Conservation (phyloP, 192 early-diverging fungal species). For the Backusella macrospora region DNA sequence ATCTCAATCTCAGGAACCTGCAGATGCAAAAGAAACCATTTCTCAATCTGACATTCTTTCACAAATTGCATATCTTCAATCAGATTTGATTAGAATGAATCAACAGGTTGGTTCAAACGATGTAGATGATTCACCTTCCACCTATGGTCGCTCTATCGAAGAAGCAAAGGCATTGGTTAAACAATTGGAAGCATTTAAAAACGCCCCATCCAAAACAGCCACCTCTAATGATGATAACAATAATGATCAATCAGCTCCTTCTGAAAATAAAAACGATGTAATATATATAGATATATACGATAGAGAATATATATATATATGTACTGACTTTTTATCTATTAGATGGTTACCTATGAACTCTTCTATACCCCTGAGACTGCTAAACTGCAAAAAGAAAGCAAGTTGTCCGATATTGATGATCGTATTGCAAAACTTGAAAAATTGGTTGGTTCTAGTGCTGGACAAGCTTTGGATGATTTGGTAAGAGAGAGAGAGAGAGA, state of each 20-base stretch:
- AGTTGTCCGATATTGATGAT: constrained; percentile 65
- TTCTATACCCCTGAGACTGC: constrained; percentile 70
- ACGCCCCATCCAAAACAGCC: constrained; percentile 21
- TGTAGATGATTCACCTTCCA: constrained; percentile 27
- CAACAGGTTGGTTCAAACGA: constrained; percentile 43
- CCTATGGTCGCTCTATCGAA: constrained; percentile 43
- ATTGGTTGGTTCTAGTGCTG: constrained; percentile 65
- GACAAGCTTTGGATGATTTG: constrained; percentile 57
- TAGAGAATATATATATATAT: neutral
- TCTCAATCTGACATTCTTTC: constrained; percentile 51
- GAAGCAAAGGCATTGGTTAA: constrained; percentile 53
- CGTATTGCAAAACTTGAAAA: constrained; percentile 71
- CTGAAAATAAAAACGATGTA: constrained; percentile 7
- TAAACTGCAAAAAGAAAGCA: constrained; percentile 53
- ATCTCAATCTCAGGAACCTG: constrained; percentile 12
- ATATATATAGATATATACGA: neutral
- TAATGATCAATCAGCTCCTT: neutral
- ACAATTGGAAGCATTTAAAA: constrained; percentile 57
- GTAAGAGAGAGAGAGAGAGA: constrained; percentile 23
- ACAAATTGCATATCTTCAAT: constrained; percentile 54
- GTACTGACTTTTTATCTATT: neutral
- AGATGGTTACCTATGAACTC: constrained; percentile 73
- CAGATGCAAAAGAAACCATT: constrained; percentile 40
- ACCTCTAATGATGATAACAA: neutral
- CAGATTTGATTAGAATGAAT: constrained; percentile 50